Percentiles rank a stretch among this genome's conserved stretches.
phyloP scores from a whole-genome alignment of 805 yeast species.

The Barnettozyma populi region DNA sequence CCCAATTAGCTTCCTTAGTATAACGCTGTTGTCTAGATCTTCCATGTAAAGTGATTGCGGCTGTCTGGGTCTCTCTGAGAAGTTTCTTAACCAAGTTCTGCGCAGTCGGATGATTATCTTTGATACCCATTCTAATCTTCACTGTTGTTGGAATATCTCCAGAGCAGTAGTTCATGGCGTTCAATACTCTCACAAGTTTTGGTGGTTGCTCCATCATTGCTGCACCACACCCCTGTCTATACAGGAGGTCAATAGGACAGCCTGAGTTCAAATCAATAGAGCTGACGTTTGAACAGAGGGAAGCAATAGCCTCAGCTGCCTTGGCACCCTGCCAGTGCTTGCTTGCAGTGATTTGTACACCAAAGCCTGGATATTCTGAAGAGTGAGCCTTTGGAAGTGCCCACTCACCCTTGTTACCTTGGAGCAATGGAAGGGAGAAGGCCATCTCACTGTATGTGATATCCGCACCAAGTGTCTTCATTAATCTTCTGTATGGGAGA shows the following conservation, averaged over 20 bases:
- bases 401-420: constrained; percentile 95
- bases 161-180: constrained; percentile 83
- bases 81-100: constrained; percentile 64
- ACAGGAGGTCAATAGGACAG: constrained; percentile 94
- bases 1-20: constrained; percentile 90
- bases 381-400: constrained; percentile 89
- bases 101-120: constrained; percentile 86
- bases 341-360: constrained; percentile 87
- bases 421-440: constrained; percentile 72
- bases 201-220: constrained; percentile 90
- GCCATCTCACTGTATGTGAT: constrained; percentile 97
- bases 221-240: constrained; percentile 91
- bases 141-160: constrained; percentile 92
- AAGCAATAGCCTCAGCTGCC: constrained; percentile 75
- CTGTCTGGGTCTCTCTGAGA: constrained; percentile 73
- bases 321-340: constrained; percentile 93
- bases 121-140: constrained; percentile 88
- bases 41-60: constrained; percentile 92
- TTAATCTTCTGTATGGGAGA: constrained; percentile 87
- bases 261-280: constrained; percentile 94
- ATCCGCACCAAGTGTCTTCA: constrained; percentile 89
- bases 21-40: constrained; percentile 95
- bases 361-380: constrained; percentile 81
- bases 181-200: constrained; percentile 66
- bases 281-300: constrained; percentile 53